A percentile compares a stretch with the other conserved stretches of the same genome.
Evolutionary conservation across 441 rosid species (phyloP).

Genomic region (Pelargonium fulgidum): DNA sequence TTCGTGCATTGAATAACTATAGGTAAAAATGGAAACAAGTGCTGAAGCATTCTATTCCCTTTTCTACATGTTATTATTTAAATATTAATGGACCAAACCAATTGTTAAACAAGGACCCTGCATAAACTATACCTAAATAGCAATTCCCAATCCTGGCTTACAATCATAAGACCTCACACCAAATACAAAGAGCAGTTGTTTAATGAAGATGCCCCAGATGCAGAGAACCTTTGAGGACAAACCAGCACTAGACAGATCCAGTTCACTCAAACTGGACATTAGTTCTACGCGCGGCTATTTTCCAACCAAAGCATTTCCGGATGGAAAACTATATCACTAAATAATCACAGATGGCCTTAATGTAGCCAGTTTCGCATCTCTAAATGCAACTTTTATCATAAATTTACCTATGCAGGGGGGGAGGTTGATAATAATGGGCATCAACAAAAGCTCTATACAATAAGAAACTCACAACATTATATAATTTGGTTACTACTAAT

Average conservation of each 20-base stretch:
- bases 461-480: not conserved
- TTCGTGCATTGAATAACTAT: too few relatives aligned
- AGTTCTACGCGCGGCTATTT: too few relatives aligned
- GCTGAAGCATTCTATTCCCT: not conserved
- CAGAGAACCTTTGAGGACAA: too few relatives aligned
- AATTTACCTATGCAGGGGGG: not conserved
- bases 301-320: too few relatives aligned
- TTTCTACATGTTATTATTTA: not conserved
- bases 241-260: not conserved
- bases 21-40: too few relatives aligned
- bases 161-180: not conserved
- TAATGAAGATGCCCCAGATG: too few relatives aligned
- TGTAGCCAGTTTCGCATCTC: slow-evolving; percentile 1
- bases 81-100: not conserved
- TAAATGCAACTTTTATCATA: not conserved
- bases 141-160: not conserved
- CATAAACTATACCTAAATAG: not conserved
- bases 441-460: not conserved
- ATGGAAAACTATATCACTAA: not conserved
- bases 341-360: not conserved
- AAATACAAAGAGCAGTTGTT: too few relatives aligned
- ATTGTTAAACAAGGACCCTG: not conserved
- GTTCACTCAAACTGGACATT: not conserved
- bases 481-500: not conserved
- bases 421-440: not conserved